A percentile compares a stretch with the other conserved stretches of the same genome.
Conservation (phyloP, 805 yeast genomes). For the Yarrowia porcina region DNA sequence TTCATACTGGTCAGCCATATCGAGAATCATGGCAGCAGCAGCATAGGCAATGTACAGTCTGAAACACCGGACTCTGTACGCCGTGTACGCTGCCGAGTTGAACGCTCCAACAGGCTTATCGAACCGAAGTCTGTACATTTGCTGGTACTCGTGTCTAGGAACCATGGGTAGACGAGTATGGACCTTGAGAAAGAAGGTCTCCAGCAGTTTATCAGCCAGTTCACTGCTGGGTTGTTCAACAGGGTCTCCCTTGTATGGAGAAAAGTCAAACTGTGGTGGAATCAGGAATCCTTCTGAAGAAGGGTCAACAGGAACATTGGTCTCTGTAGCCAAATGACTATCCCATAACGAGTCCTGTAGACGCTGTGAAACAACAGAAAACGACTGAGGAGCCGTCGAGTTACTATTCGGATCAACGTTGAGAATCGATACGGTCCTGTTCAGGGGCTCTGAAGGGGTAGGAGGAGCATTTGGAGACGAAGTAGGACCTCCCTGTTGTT, state of each 20-base stretch:
- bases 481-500: not conserved
- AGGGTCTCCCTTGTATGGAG: constrained; percentile 29
- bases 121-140: constrained; percentile 29
- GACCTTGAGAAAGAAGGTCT: constrained; percentile 26
- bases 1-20: constrained; percentile 8
- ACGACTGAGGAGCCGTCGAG: constrained; percentile 33
- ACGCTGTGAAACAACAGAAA: constrained; percentile 34
- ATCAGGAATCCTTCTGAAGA: constrained; percentile 7
- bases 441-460: not conserved
- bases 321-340: constrained; percentile 16
- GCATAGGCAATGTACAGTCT: constrained; percentile 30
- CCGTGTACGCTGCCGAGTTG: constrained; percentile 27
- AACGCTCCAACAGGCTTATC: constrained; percentile 27
- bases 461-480: not conserved
- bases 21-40: constrained; percentile 22
- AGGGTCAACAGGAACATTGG: constrained; percentile 1
- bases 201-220: constrained; percentile 28
- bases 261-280: constrained; percentile 24
- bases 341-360: constrained; percentile 33
- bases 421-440: constrained; percentile 30
- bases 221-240: constrained; percentile 28
- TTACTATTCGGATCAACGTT: constrained; percentile 31
- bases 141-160: constrained; percentile 28
- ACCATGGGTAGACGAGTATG: constrained; percentile 31
- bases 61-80: constrained; percentile 29